Base-by-base conservation (phyloP, 2,329 filamentous ascomycete genomes). In the Colletotrichum liaoningense region DNA sequence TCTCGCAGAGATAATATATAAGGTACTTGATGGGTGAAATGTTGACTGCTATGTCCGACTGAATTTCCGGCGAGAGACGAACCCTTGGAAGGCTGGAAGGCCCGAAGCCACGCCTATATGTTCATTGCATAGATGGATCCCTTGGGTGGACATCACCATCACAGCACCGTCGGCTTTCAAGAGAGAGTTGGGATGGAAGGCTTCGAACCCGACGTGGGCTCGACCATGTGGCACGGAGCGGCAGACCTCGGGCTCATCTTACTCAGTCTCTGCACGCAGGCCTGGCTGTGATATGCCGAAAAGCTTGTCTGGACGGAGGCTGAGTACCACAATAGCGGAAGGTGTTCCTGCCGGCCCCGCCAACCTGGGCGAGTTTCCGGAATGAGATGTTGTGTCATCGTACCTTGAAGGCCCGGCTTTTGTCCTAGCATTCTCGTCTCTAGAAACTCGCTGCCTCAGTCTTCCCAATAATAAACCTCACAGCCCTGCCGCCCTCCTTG, bases 1-100 rank as follows among this genome's bases (percentile, higher is more conserved):
- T 93, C 90, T 16, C 91, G 86, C 1, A 89, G 84, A 0, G 87
- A 88, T 0, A 93, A 91, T 91, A 91, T 93, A 77, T 87, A 26
- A 26, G 24, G 24, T 26, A 87, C 74, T 88, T 85, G 33, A 87
- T 84, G 3, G 91, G 82, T 0, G 91, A 83, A 0, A 89, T 88
- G 55, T 4, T 12, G 33, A 12, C 33, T 4, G 4, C 33, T 35
- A 12, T 35, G 1, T 12, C 9, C 11, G 9, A 1, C 33, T 35
- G 33, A 12, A 35, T 35, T 5, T 86, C 0, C 91, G 93, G 0
- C 91, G 91, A 0, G 92, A 91, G 1, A 93, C 88, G 77, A 93
- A 85, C 67, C 87, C 82, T 75, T 90, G 88, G 1, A 85, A 80
- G 1, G 89, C 79, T 0, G 87, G 83, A 0, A 80, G 82, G 38